Evolutionary conservation across 73 alveolate genomes (phyloP).

Genomic region (Symbiodinium pilosum): DNA sequence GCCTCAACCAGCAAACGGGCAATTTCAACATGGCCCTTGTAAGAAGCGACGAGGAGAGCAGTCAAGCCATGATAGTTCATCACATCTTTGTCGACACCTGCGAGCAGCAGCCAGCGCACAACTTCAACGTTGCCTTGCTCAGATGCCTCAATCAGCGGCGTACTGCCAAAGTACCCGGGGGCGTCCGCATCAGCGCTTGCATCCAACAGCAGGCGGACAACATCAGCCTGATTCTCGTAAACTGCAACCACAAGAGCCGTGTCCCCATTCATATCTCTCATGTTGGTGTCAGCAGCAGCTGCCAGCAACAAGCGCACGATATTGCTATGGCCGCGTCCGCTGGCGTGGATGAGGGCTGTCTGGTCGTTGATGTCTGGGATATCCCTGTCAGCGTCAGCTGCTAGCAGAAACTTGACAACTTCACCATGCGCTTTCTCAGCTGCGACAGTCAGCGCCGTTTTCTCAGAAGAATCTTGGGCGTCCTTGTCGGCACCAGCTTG

Average conservation of each 20-base stretch:
- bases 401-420: not conserved
- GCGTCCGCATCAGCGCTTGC: not conserved
- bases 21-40: not conserved
- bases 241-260: not conserved
- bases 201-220: not conserved
- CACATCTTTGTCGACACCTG: not conserved
- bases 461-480: not conserved
- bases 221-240: not conserved
- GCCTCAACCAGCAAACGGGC: not conserved
- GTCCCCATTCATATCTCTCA: not conserved
- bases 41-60: not conserved
- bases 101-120: conserved; percentile 4
- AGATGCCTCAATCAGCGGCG: not conserved
- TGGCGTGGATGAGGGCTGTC: conserved; percentile 12
- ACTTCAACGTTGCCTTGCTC: not conserved
- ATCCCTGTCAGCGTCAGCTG: not conserved
- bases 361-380: not conserved
- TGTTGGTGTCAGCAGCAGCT: not conserved
- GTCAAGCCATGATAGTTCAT: not conserved
- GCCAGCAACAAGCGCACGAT: not conserved
- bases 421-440: not conserved
- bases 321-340: not conserved
- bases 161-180: not conserved
- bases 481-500: not conserved
- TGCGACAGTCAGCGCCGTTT: not conserved